Base-by-base conservation (phyloP, 495 filamentous ascomycete genomes). In the Hypoxylon cercidicola region DNA sequence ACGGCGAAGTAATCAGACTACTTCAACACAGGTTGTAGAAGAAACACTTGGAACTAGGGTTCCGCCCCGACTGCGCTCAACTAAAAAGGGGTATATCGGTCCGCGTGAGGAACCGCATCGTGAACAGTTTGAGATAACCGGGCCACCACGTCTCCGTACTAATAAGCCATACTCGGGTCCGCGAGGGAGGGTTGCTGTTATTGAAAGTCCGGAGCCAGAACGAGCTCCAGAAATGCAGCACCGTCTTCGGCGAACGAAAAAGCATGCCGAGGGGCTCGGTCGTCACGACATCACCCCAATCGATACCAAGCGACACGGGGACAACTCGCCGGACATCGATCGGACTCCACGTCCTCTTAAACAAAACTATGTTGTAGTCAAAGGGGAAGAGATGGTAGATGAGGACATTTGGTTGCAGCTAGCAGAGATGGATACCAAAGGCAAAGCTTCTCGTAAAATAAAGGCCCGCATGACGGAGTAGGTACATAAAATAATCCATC, bases 331-430 rank as follows among this genome's bases (percentile, higher is more conserved):
- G 11, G n/a, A 28, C 11, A 58, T 19, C 10, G 8, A 49, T 7
- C 5, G 3, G 7, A 40, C 30, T n/a, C 35, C 25, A 16, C 35
- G 37, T 40, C 19, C 44, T 20, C n/a, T 25, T 47, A 30, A 16
- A 23, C 20, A 35, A 19, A 46, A 16, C 28, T n/a, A n/a, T 21
- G 10, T 18, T 7, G 18, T 16, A 43, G 19, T 12, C 44, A 40
- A 18, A 39, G 12, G 8, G 8, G 40, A 64, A 2, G 39, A 46
- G 1, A 34, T n/a, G n/a, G n/a, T 30, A 5, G 49, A 54, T n/a
- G 59, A 64, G 39, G 66, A 69, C 18, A 55, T 65, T 13, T 69
- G 66, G 66, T 34, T 69, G 15, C n/a, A 35, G 43, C 12, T 61
- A 40, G 66, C 61, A 23, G 44, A 59, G 8, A 41, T 23, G 13